phyloP scores from a whole-genome alignment of 768 basidiomycete species.

The Mrakia blollopis region DNA sequence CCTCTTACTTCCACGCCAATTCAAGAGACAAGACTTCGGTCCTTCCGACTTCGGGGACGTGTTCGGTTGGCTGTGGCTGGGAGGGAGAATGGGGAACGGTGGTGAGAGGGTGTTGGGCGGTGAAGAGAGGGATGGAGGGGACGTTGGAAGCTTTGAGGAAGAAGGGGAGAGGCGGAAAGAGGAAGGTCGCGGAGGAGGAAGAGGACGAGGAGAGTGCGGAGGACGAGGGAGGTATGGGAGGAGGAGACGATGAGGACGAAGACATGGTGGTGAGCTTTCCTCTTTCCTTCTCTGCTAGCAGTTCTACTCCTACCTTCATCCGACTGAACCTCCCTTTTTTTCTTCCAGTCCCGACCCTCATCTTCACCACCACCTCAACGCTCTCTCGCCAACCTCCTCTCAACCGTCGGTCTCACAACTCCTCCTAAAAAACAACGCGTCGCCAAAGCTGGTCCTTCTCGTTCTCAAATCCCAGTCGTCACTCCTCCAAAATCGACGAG shows the following conservation, averaged over 20 bases:
- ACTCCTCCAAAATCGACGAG: neutral
- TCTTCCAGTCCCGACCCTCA: neutral
- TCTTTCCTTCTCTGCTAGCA: neutral
- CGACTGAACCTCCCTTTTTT: neutral
- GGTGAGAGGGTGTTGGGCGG: conserved; percentile 18
- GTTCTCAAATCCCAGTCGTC: neutral
- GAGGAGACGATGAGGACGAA: neutral
- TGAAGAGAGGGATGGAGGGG: conserved; percentile 20
- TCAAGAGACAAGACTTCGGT: neutral
- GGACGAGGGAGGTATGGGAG: neutral
- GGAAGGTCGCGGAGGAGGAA: neutral
- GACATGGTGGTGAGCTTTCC: conserved; percentile 1
- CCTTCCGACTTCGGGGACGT: neutral
- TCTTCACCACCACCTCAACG: neutral
- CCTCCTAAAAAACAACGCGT: conserved; percentile 3
- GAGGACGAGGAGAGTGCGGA: neutral
- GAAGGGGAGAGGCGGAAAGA: conserved; percentile 6
- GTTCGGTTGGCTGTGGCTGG: conserved; percentile 2
- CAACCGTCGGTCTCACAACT: neutral
- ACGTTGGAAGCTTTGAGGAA: neutral
- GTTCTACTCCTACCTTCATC: neutral
- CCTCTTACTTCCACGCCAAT: conserved; percentile 3
- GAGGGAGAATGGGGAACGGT: conserved; percentile 25
- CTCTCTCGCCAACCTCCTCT: conserved; percentile 2
- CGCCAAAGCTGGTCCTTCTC: conserved; percentile 1